These are phyloP conservation scores for Centella asiatica DNA, from an alignment of 129 eudicot species.

Conservation along the genomic window DNA sequence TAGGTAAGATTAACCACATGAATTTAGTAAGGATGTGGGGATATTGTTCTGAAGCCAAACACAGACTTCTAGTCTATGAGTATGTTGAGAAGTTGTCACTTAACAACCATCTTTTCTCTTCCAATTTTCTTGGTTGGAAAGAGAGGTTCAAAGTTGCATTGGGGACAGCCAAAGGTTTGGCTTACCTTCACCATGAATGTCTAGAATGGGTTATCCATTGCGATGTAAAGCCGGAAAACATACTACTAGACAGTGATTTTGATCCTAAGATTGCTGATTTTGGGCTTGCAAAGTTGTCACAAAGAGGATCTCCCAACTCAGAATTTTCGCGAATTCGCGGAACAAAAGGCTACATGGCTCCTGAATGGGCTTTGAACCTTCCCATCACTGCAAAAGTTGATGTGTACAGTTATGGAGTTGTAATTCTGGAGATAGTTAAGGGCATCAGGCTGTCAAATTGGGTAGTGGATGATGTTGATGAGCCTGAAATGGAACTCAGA, in stretches of 20 bases:
- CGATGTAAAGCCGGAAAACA: slow-evolving; percentile 4
- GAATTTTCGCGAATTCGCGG: slow-evolving; percentile 1
- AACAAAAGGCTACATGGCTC: slow-evolving; percentile 8
- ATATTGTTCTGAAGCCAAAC: not conserved
- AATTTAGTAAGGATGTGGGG: slow-evolving; percentile 5
- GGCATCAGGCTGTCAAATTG: not conserved
- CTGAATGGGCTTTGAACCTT: slow-evolving; percentile 4
- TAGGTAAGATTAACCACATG: not conserved
- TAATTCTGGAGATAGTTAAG: not conserved
- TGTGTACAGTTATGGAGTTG: not conserved
- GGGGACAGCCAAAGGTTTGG: slow-evolving; percentile 5
- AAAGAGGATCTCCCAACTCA: not conserved
- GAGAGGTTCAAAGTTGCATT: not conserved
- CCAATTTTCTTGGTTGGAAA: not conserved
- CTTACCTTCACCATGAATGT: slow-evolving; percentile 3
- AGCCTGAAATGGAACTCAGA: not conserved
- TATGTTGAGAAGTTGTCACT: not conserved
- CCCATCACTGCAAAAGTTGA: not conserved
- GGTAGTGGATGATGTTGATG: not conserved
- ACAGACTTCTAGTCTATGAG: slow-evolving; percentile 1
- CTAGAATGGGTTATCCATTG: slow-evolving; percentile 6
- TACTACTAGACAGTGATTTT: not conserved
- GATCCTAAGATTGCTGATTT: slow-evolving; percentile 6
- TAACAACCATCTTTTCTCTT: not conserved
- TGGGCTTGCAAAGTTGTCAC: slow-evolving; percentile 1